Conservation (phyloP, 2,329 filamentous ascomycete genomes). For the Colletotrichum viniferum region DNA sequence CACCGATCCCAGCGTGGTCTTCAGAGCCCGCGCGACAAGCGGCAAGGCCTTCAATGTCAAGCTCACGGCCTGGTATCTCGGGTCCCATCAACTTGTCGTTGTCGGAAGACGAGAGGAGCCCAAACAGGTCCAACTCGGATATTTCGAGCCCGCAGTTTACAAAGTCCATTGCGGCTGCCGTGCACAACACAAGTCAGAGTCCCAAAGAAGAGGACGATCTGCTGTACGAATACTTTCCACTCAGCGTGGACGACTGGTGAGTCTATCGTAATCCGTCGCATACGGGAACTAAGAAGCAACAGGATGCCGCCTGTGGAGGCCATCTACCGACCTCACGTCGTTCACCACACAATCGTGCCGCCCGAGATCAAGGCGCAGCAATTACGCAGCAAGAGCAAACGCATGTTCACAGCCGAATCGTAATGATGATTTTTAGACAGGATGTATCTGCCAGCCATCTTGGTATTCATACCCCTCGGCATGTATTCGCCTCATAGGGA, state of each 20-base stretch:
- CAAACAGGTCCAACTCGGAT: slow-evolving; percentile 55
- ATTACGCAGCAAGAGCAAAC: slow-evolving; percentile 68
- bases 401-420: slow-evolving; percentile 74
- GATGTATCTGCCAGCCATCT: neutral
- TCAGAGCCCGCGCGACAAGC: slow-evolving; percentile 32
- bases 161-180: slow-evolving; percentile 38
- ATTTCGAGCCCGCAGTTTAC: slow-evolving; percentile 54
- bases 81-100: slow-evolving; percentile 58
- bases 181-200: slow-evolving; percentile 55
- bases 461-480: neutral
- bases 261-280: slow-evolving; percentile 15
- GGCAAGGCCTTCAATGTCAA: neutral
- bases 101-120: slow-evolving; percentile 65
- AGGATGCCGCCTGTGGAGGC: slow-evolving; percentile 89
- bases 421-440: neutral
- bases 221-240: slow-evolving; percentile 92
- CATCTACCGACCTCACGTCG: slow-evolving; percentile 89
- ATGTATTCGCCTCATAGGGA: neutral
- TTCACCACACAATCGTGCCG: slow-evolving; percentile 82
- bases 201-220: slow-evolving; percentile 80
- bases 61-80: slow-evolving; percentile 27
- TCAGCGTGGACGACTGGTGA: slow-evolving; percentile 87
- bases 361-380: slow-evolving; percentile 74
- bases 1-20: slow-evolving; percentile 59
- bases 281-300: neutral